phyloP scores from a whole-genome alignment of 2,329 filamentous ascomycete genomes.

The Trichoderma atrobrunneum region DNA sequence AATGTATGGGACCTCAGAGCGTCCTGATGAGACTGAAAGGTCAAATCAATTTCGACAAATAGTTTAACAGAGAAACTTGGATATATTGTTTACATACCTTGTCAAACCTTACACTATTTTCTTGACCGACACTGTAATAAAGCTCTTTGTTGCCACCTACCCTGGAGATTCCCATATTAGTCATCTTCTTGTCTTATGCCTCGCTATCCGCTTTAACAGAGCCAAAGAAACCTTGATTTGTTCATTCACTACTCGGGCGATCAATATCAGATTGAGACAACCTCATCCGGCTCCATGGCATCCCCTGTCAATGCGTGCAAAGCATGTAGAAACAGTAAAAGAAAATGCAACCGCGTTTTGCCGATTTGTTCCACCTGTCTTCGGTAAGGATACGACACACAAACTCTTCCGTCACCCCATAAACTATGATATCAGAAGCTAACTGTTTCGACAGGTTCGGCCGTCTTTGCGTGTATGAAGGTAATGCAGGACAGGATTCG shows the following conservation, averaged over 20 bases:
- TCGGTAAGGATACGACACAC: background rate
- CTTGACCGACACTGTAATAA: background rate
- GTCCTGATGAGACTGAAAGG: background rate
- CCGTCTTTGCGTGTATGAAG: background rate
- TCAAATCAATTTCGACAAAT: background rate
- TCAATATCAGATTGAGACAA: background rate
- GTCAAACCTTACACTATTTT: background rate
- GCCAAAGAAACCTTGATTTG: background rate
- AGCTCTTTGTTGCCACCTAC: background rate
- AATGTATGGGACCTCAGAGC: background rate
- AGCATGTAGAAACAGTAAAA: background rate
- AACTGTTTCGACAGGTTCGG: background rate
- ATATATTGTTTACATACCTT: background rate
- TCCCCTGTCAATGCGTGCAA: background rate
- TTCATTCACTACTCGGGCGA: background rate
- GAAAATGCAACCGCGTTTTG: background rate
- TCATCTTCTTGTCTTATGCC: background rate
- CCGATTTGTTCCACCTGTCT: background rate
- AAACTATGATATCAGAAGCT: background rate
- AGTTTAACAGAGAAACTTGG: background rate
- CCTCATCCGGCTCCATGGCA: background rate
- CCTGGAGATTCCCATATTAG: background rate
- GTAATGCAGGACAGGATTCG: background rate
- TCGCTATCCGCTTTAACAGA: background rate
- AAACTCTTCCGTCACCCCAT: background rate